These are phyloP conservation scores for Cinnamomum chago DNA, from an alignment of 164 flowering plant genomes.

Conservation along the genomic window DNA sequence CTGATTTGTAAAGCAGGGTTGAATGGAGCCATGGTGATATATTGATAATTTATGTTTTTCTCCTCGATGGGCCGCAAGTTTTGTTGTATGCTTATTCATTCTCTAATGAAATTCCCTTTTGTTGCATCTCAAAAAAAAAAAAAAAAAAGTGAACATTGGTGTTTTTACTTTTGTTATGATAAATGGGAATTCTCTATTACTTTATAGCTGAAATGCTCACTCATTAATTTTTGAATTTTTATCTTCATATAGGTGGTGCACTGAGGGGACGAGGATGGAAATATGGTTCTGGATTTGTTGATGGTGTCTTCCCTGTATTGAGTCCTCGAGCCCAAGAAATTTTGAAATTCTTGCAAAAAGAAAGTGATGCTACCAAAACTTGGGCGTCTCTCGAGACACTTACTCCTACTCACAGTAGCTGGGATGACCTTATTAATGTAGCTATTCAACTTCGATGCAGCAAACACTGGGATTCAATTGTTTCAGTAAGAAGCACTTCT, in stretches of 20 bases:
- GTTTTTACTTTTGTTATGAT: neutral
- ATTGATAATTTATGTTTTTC: too few relatives aligned
- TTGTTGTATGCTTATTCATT: neutral
- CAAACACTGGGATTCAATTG: constrained; percentile 61
- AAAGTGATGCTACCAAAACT: constrained; percentile 29
- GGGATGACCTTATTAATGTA: constrained; percentile 85
- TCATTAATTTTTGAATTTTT: neutral
- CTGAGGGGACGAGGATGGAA: constrained; percentile 88
- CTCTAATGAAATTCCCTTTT: neutral
- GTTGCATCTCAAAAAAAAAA: too few relatives aligned
- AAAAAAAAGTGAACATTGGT: neutral
- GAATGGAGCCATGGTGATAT: too few relatives aligned
- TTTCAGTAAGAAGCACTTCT: constrained; percentile 35
- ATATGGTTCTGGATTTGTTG: constrained; percentile 88
- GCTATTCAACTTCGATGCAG: constrained; percentile 70
- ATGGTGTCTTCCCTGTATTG: constrained; percentile 86
- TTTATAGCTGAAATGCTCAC: neutral
- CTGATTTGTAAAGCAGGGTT: too few relatives aligned
- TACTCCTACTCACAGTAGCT: constrained; percentile 48
- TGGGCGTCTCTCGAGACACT: constrained; percentile 53
- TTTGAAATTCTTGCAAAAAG: constrained; percentile 41
- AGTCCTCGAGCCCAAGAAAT: constrained; percentile 64
- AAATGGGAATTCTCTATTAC: neutral
- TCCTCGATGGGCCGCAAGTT: too few relatives aligned
- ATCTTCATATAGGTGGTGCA: constrained; percentile 52